Percentiles rank a stretch among this genome's conserved stretches.
These are phyloP conservation scores for Cornus florida DNA, from an alignment of 148 eudicot genomes.

Conservation along the genomic window DNA sequence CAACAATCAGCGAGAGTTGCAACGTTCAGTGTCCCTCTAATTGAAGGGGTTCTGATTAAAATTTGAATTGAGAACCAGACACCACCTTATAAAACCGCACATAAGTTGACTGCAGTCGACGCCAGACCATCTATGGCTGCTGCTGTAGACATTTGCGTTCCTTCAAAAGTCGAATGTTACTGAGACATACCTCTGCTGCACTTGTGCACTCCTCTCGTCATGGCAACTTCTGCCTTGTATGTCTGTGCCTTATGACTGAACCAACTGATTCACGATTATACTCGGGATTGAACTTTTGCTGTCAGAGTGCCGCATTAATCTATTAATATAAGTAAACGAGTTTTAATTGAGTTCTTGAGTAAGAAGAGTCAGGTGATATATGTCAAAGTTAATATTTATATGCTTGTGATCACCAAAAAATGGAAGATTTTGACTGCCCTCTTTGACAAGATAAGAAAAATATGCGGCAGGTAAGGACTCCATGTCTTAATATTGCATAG, in stretches of 20 bases:
- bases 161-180: too few relatives aligned
- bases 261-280: background rate
- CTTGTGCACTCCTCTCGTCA: background rate
- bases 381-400: too few relatives aligned
- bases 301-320: background rate
- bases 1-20: background rate
- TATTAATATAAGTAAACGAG: background rate
- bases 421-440: too few relatives aligned
- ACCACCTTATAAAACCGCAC: background rate
- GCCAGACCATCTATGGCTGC: too few relatives aligned
- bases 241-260: background rate
- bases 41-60: background rate
- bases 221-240: background rate
- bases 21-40: background rate
- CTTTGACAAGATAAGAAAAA: too few relatives aligned
- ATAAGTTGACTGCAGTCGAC: too few relatives aligned
- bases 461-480: too few relatives aligned
- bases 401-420: too few relatives aligned
- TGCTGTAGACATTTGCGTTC: too few relatives aligned
- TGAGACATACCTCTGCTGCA: background rate
- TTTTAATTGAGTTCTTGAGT: too few relatives aligned
- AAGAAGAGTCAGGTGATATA: too few relatives aligned
- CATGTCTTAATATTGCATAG: too few relatives aligned
- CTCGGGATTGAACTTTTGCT: background rate
- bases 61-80: background rate